phyloP scores from a whole-genome alignment of 768 basidiomycete species.

The Mycena sanguinolenta region DNA sequence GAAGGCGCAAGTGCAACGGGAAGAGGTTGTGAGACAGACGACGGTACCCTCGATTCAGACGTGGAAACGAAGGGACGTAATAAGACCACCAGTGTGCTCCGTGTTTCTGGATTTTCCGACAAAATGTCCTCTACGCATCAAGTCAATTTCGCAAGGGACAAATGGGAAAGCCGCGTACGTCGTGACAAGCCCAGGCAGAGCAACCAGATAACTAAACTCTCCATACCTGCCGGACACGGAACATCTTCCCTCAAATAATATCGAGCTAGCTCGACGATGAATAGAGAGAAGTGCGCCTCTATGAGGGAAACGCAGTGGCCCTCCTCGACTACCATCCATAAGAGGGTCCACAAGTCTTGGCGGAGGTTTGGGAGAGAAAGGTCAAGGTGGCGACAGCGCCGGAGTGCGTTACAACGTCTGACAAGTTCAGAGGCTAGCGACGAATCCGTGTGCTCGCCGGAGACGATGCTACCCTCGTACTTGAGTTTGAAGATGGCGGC shows the following conservation, averaged over 20 bases:
- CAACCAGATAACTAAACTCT: constrained; percentile 54
- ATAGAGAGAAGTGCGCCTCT: constrained; percentile 54
- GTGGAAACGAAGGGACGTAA: constrained; percentile 56
- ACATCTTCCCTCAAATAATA: constrained; percentile 30
- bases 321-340: constrained; percentile 73
- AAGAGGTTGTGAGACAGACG: constrained; percentile 37
- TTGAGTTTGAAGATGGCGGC: constrained; percentile 64
- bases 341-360: constrained; percentile 68
- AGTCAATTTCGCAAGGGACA: constrained; percentile 31
- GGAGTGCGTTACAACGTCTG: constrained; percentile 60
- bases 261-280: constrained; percentile 48
- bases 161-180: constrained; percentile 46
- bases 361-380: constrained; percentile 46
- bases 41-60: constrained; percentile 43
- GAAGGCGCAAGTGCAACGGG: constrained; percentile 40
- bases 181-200: constrained; percentile 55
- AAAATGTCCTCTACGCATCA: constrained; percentile 52
- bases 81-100: constrained; percentile 56
- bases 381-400: constrained; percentile 57
- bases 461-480: constrained; percentile 57
- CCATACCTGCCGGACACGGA: constrained; percentile 38
- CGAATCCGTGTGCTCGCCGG: constrained; percentile 51
- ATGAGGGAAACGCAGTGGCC: constrained; percentile 60
- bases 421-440: constrained; percentile 64
- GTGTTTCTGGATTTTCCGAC: constrained; percentile 51